phyloP scores from a whole-genome alignment of 768 basidiomycete species.

The Rhodotorula paludigena region DNA sequence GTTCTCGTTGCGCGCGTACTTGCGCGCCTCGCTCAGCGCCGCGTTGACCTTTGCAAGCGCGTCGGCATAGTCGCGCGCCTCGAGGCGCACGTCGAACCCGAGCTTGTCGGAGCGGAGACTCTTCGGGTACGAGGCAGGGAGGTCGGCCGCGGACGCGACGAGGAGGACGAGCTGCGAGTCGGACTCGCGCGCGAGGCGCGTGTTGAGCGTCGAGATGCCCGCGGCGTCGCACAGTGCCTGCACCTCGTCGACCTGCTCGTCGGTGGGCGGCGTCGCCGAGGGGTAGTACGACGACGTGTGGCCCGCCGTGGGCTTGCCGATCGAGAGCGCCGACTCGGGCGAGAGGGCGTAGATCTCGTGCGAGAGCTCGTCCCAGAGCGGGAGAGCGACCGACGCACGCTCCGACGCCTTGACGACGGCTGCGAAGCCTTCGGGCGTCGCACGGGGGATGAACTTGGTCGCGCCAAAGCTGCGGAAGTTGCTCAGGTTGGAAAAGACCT shows the following conservation, averaged over 20 bases:
- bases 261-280: conserved; percentile 60
- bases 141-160: conserved; percentile 61
- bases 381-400: conserved; percentile 56
- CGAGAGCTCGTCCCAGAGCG: conserved; percentile 69
- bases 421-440: conserved; percentile 60
- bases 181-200: conserved; percentile 69
- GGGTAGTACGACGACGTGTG: conserved; percentile 83
- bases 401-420: conserved; percentile 60
- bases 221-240: conserved; percentile 71
- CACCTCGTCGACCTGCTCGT: conserved; percentile 70
- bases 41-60: conserved; percentile 56
- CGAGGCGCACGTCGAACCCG: conserved; percentile 58
- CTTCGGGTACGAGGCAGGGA: conserved; percentile 36
- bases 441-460: conserved; percentile 76
- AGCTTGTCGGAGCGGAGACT: conserved; percentile 38
- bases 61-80: conserved; percentile 70
- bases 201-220: conserved; percentile 72
- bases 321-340: conserved; percentile 65
- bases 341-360: conserved; percentile 65
- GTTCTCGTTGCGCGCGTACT: conserved; percentile 66
- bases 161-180: conserved; percentile 62
- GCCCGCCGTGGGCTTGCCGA: conserved; percentile 67
- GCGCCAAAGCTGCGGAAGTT: conserved; percentile 77
- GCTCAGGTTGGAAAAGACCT: conserved; percentile 46
- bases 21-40: conserved; percentile 60